Evolutionary conservation across 371 early-diverging fungal species (phyloP), one percentile per base, ranked within the genome.

Genomic region (Apophysomyces variabilis): DNA sequence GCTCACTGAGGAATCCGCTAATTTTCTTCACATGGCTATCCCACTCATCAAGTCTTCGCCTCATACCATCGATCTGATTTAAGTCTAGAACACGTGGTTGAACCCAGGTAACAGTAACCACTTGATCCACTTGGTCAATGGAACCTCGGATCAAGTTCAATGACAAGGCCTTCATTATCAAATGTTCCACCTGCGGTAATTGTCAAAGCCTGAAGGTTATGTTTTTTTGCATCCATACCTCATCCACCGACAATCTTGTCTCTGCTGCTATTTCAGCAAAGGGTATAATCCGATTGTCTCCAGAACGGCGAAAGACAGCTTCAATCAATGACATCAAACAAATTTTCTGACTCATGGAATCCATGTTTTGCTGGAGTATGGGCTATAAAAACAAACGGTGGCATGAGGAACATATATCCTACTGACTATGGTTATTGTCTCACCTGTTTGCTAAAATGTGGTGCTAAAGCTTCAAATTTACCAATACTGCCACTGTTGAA

Each of bases 321-420:
- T 98, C 98, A 66, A 98, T 93, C 59, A 99, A 83, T 0, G 98
- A 92, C 97, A 98, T 98, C 66, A 98, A 84, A 62, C 98, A 93
- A 57, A 99, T 93, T 83, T 99, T 99, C 79, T 96, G 95, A 62
- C 91, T 88, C 63, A 98, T 76, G 46, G 92, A 88, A 21, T 85
- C 84, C 26, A 90, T 77, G 60, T 90, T 85, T 65, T 88, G 82
- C 65, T 90, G 87, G 65, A 98, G 84, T 63, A 96, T 76, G 26
- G 91, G 90, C 88, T 95, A 80, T 11, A 67, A 54, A 58, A 41
- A 1, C 41, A 39, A 47, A 47, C 12, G 4, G 39, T 61, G 37
- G 7, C n/a, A 9, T 4, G 36, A 56, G 16, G 11, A 60, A 63
- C 14, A 47, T 54, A 66, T 9, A n/a, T n/a, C 16, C 43, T 39